Conservation (phyloP, 768 basidiomycete genomes). For the Hysterangium stoloniferum region DNA sequence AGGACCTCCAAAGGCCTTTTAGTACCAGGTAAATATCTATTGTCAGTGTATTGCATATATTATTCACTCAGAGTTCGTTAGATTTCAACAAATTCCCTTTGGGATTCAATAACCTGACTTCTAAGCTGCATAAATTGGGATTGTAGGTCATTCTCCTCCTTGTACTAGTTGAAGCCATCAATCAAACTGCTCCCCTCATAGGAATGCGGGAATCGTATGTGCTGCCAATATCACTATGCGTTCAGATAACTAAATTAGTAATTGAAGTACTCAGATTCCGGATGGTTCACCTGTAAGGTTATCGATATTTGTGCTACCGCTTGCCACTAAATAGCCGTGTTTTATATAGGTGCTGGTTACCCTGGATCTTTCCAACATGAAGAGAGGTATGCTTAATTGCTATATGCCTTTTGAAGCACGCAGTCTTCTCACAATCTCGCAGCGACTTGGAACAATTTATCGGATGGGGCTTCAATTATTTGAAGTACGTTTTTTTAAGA, state of each 20-base stretch:
- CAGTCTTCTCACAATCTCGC: constrained; percentile 2
- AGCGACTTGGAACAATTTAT: constrained; percentile 54
- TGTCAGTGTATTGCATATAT: background rate
- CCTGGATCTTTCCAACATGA: constrained; percentile 62
- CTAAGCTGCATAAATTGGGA: constrained; percentile 47
- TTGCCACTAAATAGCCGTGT: no score
- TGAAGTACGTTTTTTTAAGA: constrained; percentile 38
- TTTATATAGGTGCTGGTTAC: constrained; percentile 31
- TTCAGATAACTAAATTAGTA: background rate
- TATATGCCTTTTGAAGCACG: background rate
- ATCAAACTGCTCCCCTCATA: constrained; percentile 22
- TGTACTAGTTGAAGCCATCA: background rate
- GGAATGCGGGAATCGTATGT: constrained; percentile 56
- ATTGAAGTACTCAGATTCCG: constrained; percentile 53
- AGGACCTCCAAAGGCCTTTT: constrained; percentile 45
- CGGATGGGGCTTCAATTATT: constrained; percentile 58
- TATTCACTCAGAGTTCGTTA: constrained; percentile 18
- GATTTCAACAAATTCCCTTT: constrained; percentile 45
- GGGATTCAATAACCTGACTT: constrained; percentile 51
- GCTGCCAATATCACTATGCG: background rate
- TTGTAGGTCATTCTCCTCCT: constrained; percentile 33
- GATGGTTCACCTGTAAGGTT: constrained; percentile 58
- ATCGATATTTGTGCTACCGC: no score
- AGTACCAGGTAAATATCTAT: constrained; percentile 38
- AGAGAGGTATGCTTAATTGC: constrained; percentile 31